A percentile compares a stretch with the other conserved stretches of the same genome.
Conservation (phyloP, 2,329 filamentous ascomycete genomes). For the Bimuria novae-zelandiae region DNA sequence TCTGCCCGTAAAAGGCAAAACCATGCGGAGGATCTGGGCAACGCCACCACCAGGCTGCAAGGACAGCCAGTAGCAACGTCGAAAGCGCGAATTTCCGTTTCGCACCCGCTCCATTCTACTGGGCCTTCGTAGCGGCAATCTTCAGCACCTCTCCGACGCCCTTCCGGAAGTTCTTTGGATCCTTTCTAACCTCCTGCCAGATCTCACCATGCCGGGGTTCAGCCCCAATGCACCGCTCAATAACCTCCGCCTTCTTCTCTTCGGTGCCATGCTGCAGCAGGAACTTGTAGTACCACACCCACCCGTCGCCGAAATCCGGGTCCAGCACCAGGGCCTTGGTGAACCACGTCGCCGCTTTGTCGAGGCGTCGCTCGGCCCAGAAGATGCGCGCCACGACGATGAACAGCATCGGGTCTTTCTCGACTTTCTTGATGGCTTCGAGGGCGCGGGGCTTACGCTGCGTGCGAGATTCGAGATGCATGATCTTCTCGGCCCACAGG, state of each 20-base stretch:
- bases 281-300: conserved; percentile 99
- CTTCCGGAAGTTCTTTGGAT: conserved; percentile 78
- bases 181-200: conserved; percentile 86
- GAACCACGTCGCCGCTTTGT: conserved; percentile 97
- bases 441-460: conserved; percentile 89
- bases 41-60: too few relatives aligned
- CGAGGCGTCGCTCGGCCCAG: conserved; percentile 88
- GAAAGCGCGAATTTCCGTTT: too few relatives aligned
- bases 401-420: conserved; percentile 87
- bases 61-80: too few relatives aligned
- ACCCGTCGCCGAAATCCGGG: conserved; percentile 85
- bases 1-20: too few relatives aligned
- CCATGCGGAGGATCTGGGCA: too few relatives aligned
- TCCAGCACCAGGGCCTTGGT: conserved; percentile 92
- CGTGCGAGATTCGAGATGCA: conserved; percentile 87
- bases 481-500: conserved; percentile 93
- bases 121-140: conserved; percentile 67
- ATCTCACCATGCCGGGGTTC: conserved; percentile 92
- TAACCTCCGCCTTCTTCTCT: conserved; percentile 85
- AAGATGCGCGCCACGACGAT: conserved; percentile 93
- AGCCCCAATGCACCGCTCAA: conserved; percentile 77
- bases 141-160: conserved; percentile 80
- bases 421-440: conserved; percentile 96
- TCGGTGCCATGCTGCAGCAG: conserved; percentile 88
- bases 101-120: background rate